Evolutionary conservation across 2,329 filamentous ascomycete species (phyloP), one percentile per base, ranked within the genome.

Genomic region (Penicillium griseofulvum): DNA sequence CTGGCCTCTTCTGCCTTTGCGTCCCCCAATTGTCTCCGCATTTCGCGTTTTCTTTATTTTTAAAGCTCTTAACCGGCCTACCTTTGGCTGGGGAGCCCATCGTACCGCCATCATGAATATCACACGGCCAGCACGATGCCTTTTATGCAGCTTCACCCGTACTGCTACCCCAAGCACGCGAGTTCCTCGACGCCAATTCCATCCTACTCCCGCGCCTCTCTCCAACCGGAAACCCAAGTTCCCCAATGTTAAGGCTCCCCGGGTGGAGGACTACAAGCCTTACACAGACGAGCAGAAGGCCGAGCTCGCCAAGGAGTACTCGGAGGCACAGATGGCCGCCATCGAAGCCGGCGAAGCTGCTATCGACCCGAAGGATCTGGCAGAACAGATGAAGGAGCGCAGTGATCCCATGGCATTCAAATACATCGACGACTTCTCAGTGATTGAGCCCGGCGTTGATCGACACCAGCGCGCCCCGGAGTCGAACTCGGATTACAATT

Each of bases 351-450:
- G 88, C 65, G 92, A 97, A 75, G 78, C 82, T 58, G 85, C 88
- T 62, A 86, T 97, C 71, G 82, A 88, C 68, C 78, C 87, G 10
- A 80, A 85, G 62, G 90, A 97, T 73, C 71, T 97, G 69, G 80
- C 87, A 39, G 80, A 84, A 33, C 88, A 94, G 75, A 89, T 87
- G 61, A 81, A 84, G 41, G 74, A 89, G 64, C 86, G 91, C 58
- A 81, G 78, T 52, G 91, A 96, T 70, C 82, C 86, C 9, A 89
- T 90, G 79, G 80, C 80, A 50, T 78, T 92, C 47, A 80, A 84
- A 58, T 94, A 96, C 73, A 76, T 93, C 52, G 91, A 97, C 71
- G 90, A 96, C 73, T 88, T 96, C 68, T 84, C 88, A 56, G 82
- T 83, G 54, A 82, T 93, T 60, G 84, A 90, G 68, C 90, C 91